Conservation (phyloP, 179 eudicot genomes). For the Heliamphora ciliata region DNA sequence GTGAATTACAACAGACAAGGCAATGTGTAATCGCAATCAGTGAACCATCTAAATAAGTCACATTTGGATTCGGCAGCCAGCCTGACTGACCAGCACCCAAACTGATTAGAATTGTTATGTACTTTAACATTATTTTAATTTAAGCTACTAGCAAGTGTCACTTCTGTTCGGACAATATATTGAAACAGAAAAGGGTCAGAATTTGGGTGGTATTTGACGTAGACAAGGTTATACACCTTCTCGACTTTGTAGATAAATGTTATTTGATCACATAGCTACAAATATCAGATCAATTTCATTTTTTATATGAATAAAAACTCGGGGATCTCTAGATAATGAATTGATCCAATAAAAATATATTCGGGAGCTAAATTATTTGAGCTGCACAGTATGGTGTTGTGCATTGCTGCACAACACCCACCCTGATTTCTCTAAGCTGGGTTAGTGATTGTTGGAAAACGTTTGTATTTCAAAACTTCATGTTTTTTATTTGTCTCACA, state of each 20-base stretch:
- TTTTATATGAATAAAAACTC: no score
- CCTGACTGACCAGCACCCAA: neutral
- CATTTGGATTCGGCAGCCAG: neutral
- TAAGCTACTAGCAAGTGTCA: neutral
- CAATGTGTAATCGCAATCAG: neutral
- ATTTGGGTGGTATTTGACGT: neutral
- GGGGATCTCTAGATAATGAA: no score
- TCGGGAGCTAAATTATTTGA: no score
- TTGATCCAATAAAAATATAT: no score
- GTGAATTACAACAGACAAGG: neutral
- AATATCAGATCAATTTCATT: no score
- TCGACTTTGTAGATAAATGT: neutral
- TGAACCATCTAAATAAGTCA: neutral
- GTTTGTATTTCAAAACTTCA: no score
- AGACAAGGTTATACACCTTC: neutral
- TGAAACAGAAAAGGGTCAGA: neutral
- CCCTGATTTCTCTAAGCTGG: no score
- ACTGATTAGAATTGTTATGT: neutral
- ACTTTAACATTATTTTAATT: neutral
- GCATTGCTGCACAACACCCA: no score
- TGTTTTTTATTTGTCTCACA: no score
- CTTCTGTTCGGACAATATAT: neutral
- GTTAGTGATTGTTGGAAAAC: no score
- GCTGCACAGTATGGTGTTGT: no score
- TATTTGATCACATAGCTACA: no score